phyloP scores from a whole-genome alignment of 2,329 filamentous ascomycete species.

The Pseudogymnoascus sp. region DNA sequence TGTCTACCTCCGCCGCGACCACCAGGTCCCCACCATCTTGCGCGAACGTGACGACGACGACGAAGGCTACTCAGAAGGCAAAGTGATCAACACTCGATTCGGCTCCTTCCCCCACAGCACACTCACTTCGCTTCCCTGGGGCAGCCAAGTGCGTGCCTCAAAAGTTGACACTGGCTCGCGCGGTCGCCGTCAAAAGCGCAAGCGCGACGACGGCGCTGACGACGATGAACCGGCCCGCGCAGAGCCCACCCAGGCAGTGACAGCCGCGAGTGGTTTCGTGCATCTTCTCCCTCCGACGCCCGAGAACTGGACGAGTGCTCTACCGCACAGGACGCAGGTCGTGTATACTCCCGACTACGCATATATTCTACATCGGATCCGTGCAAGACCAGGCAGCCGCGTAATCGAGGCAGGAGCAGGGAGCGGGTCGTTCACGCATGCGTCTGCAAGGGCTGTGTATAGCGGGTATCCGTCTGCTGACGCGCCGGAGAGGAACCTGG shows the following conservation, averaged over 20 bases:
- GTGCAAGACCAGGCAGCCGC: slow-evolving; percentile 62
- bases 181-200: slow-evolving; percentile 53
- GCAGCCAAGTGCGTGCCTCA: slow-evolving; percentile 82
- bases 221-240: slow-evolving; percentile 25
- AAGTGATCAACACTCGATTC: slow-evolving; percentile 84
- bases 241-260: slow-evolving; percentile 40
- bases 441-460: slow-evolving; percentile 67
- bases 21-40: slow-evolving; percentile 68
- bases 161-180: slow-evolving; percentile 87
- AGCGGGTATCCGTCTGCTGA: slow-evolving; percentile 51
- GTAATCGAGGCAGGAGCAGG: slow-evolving; percentile 77
- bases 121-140: slow-evolving; percentile 74
- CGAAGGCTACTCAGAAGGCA: slow-evolving; percentile 67
- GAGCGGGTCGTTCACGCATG: slow-evolving; percentile 78
- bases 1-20: slow-evolving; percentile 81
- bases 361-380: slow-evolving; percentile 70
- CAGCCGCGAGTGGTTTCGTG: slow-evolving; percentile 61
- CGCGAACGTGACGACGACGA: slow-evolving; percentile 52
- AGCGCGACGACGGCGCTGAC: slow-evolving; percentile 30
- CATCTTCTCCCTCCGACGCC: slow-evolving; percentile 73
- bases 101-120: slow-evolving; percentile 82
- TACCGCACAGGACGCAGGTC: slow-evolving; percentile 77
- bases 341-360: slow-evolving; percentile 84
- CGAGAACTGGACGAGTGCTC: slow-evolving; percentile 71
- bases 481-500: slow-evolving; percentile 37